Conservation (phyloP, 1,284 basidiomycete genomes). For the Wallemia ichthyophaga region DNA sequence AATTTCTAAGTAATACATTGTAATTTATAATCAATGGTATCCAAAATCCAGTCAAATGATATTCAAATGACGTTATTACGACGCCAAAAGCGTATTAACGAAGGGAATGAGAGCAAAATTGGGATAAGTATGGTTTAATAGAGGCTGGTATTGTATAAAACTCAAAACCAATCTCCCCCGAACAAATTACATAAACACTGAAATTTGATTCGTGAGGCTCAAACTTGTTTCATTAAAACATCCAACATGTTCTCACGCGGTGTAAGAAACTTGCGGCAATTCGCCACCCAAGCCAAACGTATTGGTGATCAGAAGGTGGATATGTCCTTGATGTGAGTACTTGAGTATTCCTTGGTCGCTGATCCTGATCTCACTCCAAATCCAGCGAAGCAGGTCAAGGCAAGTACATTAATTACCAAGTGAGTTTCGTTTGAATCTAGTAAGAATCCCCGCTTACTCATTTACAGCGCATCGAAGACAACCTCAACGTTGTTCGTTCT, state of each 20-base stretch:
- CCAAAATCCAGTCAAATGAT: background rate
- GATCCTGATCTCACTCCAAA: background rate
- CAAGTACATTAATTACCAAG: constrained; percentile 65
- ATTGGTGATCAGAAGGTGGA: constrained; percentile 78
- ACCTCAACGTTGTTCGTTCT: constrained; percentile 51
- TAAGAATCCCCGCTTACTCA: background rate
- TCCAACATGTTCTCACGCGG: background rate
- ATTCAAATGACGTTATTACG: background rate
- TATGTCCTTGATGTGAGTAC: constrained; percentile 60
- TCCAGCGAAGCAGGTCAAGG: background rate
- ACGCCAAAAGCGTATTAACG: background rate
- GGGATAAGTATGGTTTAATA: too few relatives aligned
- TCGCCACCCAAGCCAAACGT: constrained; percentile 12
- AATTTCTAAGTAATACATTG: too few relatives aligned
- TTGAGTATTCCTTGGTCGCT: background rate
- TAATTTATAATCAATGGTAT: too few relatives aligned
- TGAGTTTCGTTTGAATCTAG: background rate
- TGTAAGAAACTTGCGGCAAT: background rate
- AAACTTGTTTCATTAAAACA: background rate
- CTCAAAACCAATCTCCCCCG: background rate
- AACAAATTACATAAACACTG: background rate
- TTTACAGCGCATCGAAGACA: constrained; percentile 61
- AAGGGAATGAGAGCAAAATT: background rate
- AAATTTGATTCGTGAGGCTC: background rate
- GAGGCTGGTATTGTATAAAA: background rate